Percentiles rank a stretch among this genome's conserved stretches.
Evolutionary conservation across 805 yeast genomes (phyloP).

Genomic region (Debaryomyces tyrocola): DNA sequence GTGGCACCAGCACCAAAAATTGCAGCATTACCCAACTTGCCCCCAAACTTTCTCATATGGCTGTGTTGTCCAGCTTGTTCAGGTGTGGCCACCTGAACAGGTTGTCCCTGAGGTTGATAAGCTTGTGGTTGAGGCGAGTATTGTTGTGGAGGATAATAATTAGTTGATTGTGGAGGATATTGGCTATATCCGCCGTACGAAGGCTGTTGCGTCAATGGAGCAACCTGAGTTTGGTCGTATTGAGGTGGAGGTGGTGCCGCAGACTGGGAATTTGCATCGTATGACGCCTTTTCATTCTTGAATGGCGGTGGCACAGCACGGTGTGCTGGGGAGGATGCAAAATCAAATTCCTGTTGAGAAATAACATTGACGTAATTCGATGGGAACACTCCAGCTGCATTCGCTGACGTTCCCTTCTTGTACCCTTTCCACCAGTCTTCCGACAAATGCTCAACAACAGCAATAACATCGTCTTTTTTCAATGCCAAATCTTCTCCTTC

Average conservation of each 20-base stretch:
- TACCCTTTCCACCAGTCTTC: conserved; percentile 92
- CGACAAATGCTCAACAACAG: conserved; percentile 70
- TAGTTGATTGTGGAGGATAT: conserved; percentile 52
- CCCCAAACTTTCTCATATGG: conserved; percentile 63
- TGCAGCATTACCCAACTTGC: conserved; percentile 88
- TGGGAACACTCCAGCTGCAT: conserved; percentile 81
- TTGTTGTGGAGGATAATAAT: conserved; percentile 42
- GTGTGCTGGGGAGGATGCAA: conserved; percentile 8
- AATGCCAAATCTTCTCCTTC: conserved; percentile 74
- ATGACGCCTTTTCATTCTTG: conserved; percentile 18
- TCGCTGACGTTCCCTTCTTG: conserved; percentile 32
- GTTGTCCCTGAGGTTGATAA: conserved; percentile 21
- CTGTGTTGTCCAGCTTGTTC: conserved; percentile 17
- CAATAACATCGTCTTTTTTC: conserved; percentile 64
- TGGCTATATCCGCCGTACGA: conserved; percentile 41
- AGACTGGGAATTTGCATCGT: conserved; percentile 14
- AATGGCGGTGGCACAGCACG: conserved; percentile 11
- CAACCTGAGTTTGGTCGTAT: conserved; percentile 7
- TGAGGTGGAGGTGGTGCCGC: conserved; percentile 16
- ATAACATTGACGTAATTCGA: conserved; percentile 69
- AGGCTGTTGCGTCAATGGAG: conserved; percentile 24
- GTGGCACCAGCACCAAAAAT: conserved; percentile 97
- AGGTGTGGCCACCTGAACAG: conserved; percentile 17
- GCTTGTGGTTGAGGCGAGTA: conserved; percentile 24
- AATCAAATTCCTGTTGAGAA: conserved; percentile 30